Percentiles rank a stretch among this genome's conserved stretches.
Evolutionary conservation across 2,329 filamentous ascomycete genomes (phyloP).

Genomic region (Ceratocystis lukuohia): DNA sequence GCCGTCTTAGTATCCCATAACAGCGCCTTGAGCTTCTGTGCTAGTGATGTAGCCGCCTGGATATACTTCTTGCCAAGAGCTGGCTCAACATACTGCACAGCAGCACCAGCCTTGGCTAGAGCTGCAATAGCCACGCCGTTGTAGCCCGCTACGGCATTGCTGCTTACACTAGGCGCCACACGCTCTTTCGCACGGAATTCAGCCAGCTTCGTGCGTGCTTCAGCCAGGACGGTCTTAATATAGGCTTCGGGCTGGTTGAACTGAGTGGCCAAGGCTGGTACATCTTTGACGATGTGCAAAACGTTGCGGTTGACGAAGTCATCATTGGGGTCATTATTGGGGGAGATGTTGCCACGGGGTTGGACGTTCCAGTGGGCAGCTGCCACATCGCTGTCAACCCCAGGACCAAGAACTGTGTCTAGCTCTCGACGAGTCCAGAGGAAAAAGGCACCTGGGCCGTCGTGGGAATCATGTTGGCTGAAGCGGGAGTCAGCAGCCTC

Average conservation of each 20-base stretch:
- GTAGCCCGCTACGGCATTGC: conserved; percentile 76
- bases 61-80: conserved; percentile 48
- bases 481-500: conserved; percentile 82
- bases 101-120: conserved; percentile 60
- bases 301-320: conserved; percentile 94
- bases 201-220: conserved; percentile 54
- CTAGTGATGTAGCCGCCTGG: conserved; percentile 52
- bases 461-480: conserved; percentile 51
- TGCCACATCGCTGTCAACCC: conserved; percentile 51
- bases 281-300: conserved; percentile 54
- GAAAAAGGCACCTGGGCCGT: conserved; percentile 85
- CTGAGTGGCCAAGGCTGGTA: conserved; percentile 56
- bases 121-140: conserved; percentile 81
- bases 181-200: conserved; percentile 61
- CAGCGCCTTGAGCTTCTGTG: conserved; percentile 55
- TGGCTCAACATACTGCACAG: conserved; percentile 47
- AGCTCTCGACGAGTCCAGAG: conserved; percentile 87
- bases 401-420: conserved; percentile 49
- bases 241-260: conserved; percentile 60
- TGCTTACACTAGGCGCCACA: conserved; percentile 64
- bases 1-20: conserved; percentile 55
- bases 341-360: conserved; percentile 72
- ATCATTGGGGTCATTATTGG: conserved; percentile 74
- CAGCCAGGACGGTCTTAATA: conserved; percentile 51
- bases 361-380: conserved; percentile 75